Conservation (phyloP, 768 basidiomycete species). For the Tremella yokohamensis region DNA sequence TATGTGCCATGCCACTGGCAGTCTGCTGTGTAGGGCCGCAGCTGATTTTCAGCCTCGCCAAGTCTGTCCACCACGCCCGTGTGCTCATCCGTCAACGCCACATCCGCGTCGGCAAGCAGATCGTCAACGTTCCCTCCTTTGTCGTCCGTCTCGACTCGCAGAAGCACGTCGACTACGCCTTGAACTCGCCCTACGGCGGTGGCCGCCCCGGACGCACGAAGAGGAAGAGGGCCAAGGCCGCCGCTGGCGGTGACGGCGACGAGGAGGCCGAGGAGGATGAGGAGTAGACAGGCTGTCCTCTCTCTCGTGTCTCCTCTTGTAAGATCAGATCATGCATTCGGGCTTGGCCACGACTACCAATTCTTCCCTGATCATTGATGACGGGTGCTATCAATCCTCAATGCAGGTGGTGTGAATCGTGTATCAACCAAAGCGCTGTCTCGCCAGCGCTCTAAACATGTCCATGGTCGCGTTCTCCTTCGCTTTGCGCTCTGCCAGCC, state of each 20-base stretch:
- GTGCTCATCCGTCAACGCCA: constrained; percentile 96
- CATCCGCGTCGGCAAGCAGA: constrained; percentile 99
- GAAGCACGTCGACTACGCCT: constrained; percentile 99
- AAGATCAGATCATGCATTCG: not conserved
- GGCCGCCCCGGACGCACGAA: constrained; percentile 84
- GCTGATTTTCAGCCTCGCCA: constrained; percentile 64
- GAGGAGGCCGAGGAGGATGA: constrained; percentile 90
- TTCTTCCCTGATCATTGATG: not conserved
- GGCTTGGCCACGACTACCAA: too few species aligned
- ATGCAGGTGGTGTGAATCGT: not conserved
- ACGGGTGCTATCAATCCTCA: not conserved
- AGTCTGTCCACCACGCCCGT: constrained; percentile 97
- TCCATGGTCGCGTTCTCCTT: constrained; percentile 93
- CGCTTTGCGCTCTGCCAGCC: constrained; percentile 62
- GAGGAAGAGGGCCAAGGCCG: constrained; percentile 93
- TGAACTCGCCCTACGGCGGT: constrained; percentile 94
- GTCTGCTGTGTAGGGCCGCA: too few species aligned
- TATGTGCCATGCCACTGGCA: too few species aligned
- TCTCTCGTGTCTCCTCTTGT: not conserved
- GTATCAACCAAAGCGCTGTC: constrained; percentile 69
- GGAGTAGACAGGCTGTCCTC: constrained; percentile 37
- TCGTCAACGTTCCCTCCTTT: constrained; percentile 97
- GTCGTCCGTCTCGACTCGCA: constrained; percentile 98
- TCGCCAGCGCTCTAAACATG: constrained; percentile 87
- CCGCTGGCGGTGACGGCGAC: constrained; percentile 84